Evolutionary conservation across 768 basidiomycete species (phyloP).

Genomic region (Leccinum boreale): DNA sequence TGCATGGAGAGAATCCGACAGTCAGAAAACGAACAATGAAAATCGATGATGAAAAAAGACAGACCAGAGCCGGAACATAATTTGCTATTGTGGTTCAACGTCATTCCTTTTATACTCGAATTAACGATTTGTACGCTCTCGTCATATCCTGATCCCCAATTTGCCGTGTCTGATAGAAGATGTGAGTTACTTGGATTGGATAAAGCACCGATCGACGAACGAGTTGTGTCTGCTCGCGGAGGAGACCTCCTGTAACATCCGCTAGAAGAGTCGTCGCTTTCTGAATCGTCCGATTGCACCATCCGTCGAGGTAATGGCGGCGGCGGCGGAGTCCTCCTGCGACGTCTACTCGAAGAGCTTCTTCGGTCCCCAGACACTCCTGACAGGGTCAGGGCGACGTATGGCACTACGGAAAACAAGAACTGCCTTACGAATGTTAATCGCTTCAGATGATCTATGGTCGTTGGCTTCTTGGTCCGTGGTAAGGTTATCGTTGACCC

Average conservation of each 20-base stretch:
- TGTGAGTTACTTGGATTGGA: background rate
- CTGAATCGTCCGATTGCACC: background rate
- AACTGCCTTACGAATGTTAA: slow-evolving; percentile 2
- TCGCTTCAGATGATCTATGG: background rate
- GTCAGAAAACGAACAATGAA: background rate
- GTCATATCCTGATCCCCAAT: background rate
- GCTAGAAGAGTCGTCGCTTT: too few relatives aligned
- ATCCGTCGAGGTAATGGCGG: background rate
- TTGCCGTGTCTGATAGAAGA: background rate
- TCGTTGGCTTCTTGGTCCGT: background rate
- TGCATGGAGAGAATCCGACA: background rate
- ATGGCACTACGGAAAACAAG: background rate
- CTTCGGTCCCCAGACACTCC: background rate
- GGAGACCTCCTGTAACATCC: too few relatives aligned
- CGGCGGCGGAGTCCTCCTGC: slow-evolving; percentile 1
- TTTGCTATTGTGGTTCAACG: slow-evolving; percentile 4
- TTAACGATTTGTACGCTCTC: background rate
- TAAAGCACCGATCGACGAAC: background rate
- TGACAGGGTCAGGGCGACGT: background rate
- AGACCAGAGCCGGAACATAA: slow-evolving; percentile 10
- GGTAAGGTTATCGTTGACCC: background rate
- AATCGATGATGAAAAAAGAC: background rate
- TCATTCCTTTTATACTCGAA: background rate
- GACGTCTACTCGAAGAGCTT: background rate
- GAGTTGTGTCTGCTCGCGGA: background rate